Evolutionary conservation across 306 rosid species (phyloP), one percentile per base, ranked within the genome.

Genomic region (Cyclanthera cordifolia): DNA sequence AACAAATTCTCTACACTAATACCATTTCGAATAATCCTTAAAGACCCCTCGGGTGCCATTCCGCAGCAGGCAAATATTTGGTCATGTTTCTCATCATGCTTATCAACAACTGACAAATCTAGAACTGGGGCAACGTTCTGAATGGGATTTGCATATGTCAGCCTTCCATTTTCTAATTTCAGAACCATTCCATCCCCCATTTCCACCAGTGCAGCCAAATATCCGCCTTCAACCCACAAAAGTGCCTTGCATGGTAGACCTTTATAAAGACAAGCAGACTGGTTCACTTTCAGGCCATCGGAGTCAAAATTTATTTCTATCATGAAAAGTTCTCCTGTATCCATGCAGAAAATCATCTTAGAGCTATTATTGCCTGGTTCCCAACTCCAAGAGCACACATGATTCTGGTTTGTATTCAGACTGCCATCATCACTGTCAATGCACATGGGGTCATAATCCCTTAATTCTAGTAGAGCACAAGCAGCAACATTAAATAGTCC

Each of bases 21-120:
- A 50, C 98, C 96, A 75, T 88, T 92, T 75, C 82, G 85, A 85
- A 89, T 89, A 72, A 92, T 76, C 82, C 96, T 77, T 80, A 92
- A 58, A 65, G 98, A 92, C 67, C 98, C 96, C 74, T 89, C 95
- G 6, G 95, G 95, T 16, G 95, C 88, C 79, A 85, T 85, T 70
- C 98, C 98, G 79, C 96, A 89, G 69, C 98, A 87, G 49, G 98
- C 95, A 79, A 87, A 89, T 84, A 92, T 83, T 78, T 92, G 96
- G 76, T 84, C 96, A 57, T 86, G 93, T 72, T 85, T 89, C 79
- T 92, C 96, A 75, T 89, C 98, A 80, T 77, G 93, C 74, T 77
- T 82, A 82, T 92, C 89, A 63, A 88, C 88, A 79, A 86, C 85
- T 58, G 86, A 79, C 88, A 87, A 85, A 79, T 92, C 98, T 81